phyloP scores from a whole-genome alignment of 1,284 basidiomycete species.

The Leccinum subspadiceum region DNA sequence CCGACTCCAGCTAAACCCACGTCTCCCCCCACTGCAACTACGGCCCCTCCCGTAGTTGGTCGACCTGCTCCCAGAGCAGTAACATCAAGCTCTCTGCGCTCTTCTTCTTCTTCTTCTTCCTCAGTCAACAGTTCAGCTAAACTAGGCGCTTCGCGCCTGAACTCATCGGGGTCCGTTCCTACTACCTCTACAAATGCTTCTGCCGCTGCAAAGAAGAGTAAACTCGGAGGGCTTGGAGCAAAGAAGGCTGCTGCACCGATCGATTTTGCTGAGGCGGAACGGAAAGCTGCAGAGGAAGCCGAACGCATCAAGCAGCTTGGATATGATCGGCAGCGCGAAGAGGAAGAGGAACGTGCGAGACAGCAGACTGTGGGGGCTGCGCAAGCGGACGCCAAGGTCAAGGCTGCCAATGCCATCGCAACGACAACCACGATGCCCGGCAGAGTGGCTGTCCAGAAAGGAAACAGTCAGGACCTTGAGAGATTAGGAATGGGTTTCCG shows the following conservation, averaged over 20 bases:
- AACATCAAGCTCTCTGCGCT: constrained; percentile 58
- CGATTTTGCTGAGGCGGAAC: constrained; percentile 90
- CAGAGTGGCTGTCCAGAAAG: constrained; percentile 33
- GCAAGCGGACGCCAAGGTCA: constrained; percentile 41
- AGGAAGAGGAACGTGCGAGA: constrained; percentile 61
- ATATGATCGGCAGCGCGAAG: constrained; percentile 82
- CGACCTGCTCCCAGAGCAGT: constrained; percentile 53
- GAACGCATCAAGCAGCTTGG: constrained; percentile 87
- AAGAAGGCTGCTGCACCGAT: constrained; percentile 77
- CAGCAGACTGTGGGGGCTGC: constrained; percentile 51
- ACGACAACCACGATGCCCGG: constrained; percentile 26
- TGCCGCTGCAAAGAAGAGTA: constrained; percentile 56
- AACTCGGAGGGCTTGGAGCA: constrained; percentile 83
- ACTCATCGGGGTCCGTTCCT: constrained; percentile 42
- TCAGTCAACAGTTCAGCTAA: constrained; percentile 39
- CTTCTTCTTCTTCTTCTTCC: constrained; percentile 37
- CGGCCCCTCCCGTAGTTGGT: constrained; percentile 35
- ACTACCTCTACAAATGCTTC: constrained; percentile 36
- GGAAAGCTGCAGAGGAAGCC: constrained; percentile 84
- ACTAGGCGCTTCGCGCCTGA: constrained; percentile 55
- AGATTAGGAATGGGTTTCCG: constrained; percentile 79
- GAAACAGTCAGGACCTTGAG: constrained; percentile 49
- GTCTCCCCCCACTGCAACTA: constrained; percentile 43
- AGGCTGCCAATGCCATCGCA: constrained; percentile 28
- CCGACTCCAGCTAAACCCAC: constrained; percentile 58